phyloP scores from a whole-genome alignment of 202 grass and related monocot genomes.

The Carex arenaria region DNA sequence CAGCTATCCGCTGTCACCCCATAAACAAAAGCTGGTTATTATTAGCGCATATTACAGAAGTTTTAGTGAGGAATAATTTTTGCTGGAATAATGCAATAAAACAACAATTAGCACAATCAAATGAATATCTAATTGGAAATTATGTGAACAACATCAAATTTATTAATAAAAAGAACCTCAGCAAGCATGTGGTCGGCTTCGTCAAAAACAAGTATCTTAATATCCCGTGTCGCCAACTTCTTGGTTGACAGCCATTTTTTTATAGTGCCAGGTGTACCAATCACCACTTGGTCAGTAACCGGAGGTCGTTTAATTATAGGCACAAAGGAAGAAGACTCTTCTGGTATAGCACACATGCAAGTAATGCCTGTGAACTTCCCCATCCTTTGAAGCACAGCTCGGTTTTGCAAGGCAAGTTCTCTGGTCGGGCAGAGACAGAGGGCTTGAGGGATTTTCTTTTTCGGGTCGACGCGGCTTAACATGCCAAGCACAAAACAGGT shows the following conservation, averaged over 20 bases:
- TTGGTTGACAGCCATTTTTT: conserved; percentile 66
- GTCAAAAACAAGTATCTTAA: conserved; percentile 85
- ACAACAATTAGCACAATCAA: not conserved
- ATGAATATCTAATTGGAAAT: not conserved
- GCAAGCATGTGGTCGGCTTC: conserved; percentile 88
- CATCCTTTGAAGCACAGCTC: conserved; percentile 75
- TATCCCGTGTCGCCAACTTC: conserved; percentile 54
- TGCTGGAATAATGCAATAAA: not conserved
- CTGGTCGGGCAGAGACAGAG: conserved; percentile 88
- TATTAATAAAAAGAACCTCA: conserved; percentile 37
- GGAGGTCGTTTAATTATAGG: conserved; percentile 38
- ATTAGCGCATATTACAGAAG: not conserved
- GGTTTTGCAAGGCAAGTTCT: conserved; percentile 80
- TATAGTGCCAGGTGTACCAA: conserved; percentile 84
- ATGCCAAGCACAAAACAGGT: conserved; percentile 93
- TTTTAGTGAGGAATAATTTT: not conserved
- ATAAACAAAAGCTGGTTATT: not conserved
- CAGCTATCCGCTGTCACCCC: not conserved
- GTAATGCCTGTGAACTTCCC: conserved; percentile 75
- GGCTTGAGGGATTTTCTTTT: conserved; percentile 55
- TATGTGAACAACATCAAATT: not conserved
- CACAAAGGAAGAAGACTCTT: conserved; percentile 35
- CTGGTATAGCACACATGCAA: conserved; percentile 59
- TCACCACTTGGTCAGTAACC: conserved; percentile 72
- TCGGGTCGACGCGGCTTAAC: conserved; percentile 76